Base-by-base conservation (phyloP, 495 filamentous ascomycete species). In the Xylaria castorea region DNA sequence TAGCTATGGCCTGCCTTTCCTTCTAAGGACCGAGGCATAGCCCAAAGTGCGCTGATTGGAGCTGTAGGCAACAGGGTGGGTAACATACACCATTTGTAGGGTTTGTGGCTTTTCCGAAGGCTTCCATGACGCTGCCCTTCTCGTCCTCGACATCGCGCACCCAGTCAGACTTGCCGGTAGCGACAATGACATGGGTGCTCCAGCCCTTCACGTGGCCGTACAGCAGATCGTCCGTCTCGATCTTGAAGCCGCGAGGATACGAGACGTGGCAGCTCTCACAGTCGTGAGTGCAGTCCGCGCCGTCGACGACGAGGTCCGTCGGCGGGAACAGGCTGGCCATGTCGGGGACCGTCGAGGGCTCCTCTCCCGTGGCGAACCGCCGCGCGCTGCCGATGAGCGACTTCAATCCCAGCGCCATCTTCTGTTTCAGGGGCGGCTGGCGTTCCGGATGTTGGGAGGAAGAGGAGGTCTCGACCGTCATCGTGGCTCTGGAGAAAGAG, bases 81-180 rank as follows among this genome's bases (percentile, higher is more conserved):
- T 69, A 71, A 83, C 88, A 75, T 86, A 96, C 93, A 75, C 94
- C 95, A 78, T 95, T 97, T 66, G 78, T 86, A 0, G 92, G 91
- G 64, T 68, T 76, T 76, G 89, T 87, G 36, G 90, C 82, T 12
- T 83, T 82, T 8, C 87, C 90, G 77, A 98, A 89, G 9, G 95
- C 97, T 83, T 97, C 91, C 96, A 99, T 98, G 36, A 99, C 89
- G 78, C 94, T 97, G 1, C 94, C 97, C 81, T 90, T 89, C 83
- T 98, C 96, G 75, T 98, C 93, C 57, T 89, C 91, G 18, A 98
- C 92, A 82, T 97, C 92, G 61, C 92, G 83, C 75, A 95, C 91
- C 96, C 96, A 99, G 82, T 99, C 97, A 30, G 91, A 90, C 85
- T 98, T 97, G 51, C 94, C 94, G 2, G 96, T 99, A 14, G 95